These are phyloP conservation scores for Curvularia verruculosa DNA, from an alignment of 2,329 filamentous ascomycete genomes.

Conservation along the genomic window DNA sequence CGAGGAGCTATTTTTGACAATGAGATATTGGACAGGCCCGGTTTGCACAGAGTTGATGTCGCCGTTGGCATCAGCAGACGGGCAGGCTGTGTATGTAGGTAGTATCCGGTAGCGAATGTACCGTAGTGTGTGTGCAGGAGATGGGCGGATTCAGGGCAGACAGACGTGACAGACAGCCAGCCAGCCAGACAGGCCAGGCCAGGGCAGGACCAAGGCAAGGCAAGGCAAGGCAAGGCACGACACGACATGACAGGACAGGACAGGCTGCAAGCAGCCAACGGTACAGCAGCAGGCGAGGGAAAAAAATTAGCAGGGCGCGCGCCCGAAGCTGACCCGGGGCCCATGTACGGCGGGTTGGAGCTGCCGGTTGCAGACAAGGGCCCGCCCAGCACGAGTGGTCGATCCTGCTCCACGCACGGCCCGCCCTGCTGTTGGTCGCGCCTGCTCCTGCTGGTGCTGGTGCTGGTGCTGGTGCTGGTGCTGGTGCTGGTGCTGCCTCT, in stretches of 20 bases:
- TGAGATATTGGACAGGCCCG: constrained; percentile 30
- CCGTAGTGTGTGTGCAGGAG: too few species aligned
- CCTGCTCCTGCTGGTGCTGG: too few species aligned
- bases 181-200: too few species aligned
- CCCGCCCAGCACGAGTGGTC: constrained; percentile 18
- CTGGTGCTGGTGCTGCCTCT: too few species aligned
- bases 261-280: neutral
- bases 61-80: neutral
- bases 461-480: too few species aligned
- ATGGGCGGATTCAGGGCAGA: too few species aligned
- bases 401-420: constrained; percentile 38
- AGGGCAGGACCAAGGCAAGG: too few species aligned
- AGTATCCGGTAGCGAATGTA: too few species aligned
- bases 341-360: constrained; percentile 17
- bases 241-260: too few species aligned
- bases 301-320: constrained; percentile 15
- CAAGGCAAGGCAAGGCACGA: too few species aligned
- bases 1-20: constrained; percentile 36
- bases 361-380: constrained; percentile 20
- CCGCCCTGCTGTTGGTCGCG: constrained; percentile 27
- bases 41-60: constrained; percentile 31
- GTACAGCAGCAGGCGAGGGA: too few species aligned
- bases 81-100: neutral
- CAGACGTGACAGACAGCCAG: too few species aligned
- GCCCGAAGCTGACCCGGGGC: constrained; percentile 19